These are phyloP conservation scores for Coniosporium apollinis DNA, from an alignment of 495 filamentous ascomycete species.

Conservation along the genomic window DNA sequence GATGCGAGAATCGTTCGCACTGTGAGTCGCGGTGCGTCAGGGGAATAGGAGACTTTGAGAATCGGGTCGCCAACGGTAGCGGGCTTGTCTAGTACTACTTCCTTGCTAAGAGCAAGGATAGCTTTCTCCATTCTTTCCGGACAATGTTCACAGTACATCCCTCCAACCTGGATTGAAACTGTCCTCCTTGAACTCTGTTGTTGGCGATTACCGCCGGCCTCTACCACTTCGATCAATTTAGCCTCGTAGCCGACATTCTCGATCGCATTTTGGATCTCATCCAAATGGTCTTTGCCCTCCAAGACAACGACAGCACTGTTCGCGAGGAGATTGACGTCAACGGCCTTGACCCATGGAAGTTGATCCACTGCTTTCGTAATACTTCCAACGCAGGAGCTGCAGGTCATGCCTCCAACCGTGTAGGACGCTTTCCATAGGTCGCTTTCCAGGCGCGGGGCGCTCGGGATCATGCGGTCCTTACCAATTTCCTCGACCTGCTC, in stretches of 20 bases:
- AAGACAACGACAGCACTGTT: slow-evolving; percentile 34
- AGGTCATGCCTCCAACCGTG: slow-evolving; percentile 73
- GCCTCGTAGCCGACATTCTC: slow-evolving; percentile 72
- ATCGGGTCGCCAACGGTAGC: slow-evolving; percentile 43
- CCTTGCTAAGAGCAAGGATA: slow-evolving; percentile 27
- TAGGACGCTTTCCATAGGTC: slow-evolving; percentile 35
- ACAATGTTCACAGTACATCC: slow-evolving; percentile 82
- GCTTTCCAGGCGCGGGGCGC: not conserved
- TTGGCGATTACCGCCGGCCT: slow-evolving; percentile 4
- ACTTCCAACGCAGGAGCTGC: slow-evolving; percentile 50
- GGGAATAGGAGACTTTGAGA: slow-evolving; percentile 52
- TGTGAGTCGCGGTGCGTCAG: slow-evolving; percentile 52
- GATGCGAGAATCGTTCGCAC: slow-evolving; percentile 54
- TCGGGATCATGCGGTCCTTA: no score
- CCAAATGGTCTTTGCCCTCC: slow-evolving; percentile 27
- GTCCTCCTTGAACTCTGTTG: slow-evolving; percentile 30
- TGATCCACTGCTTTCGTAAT: slow-evolving; percentile 49
- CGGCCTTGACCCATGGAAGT: slow-evolving; percentile 42
- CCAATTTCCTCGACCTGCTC: slow-evolving; percentile 25
- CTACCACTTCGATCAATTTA: slow-evolving; percentile 34
- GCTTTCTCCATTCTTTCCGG: slow-evolving; percentile 40
- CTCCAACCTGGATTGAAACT: slow-evolving; percentile 51
- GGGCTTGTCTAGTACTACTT: slow-evolving; percentile 30
- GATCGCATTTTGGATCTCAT: slow-evolving; percentile 48
- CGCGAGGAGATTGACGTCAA: slow-evolving; percentile 52